Evolutionary conservation across 2,329 filamentous ascomycete genomes (phyloP), one percentile per base, ranked within the genome.

Genomic region (Colletotrichum cordylinicola): DNA sequence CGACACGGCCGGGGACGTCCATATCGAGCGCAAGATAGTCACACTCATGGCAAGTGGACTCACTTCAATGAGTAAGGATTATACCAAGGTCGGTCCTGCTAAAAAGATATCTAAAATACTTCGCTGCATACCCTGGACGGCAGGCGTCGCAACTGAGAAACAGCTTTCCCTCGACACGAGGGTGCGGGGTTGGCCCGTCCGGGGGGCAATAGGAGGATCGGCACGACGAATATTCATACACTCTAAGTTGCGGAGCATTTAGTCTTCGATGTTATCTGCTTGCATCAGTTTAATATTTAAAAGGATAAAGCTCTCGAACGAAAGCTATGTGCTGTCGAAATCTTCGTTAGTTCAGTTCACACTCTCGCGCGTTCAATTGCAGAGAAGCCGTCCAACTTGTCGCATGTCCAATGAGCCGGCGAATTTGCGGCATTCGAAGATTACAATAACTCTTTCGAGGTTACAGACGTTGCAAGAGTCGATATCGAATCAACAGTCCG

Each of bases 71-170:
- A 1, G 9, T 4, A 48, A 21, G 10, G 5, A 43, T n/a, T 0
- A 48, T 0, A 4, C 6, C 18, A 2, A 48, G 9, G 3, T n/a
- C 3, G 0, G 1, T 13, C 2, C 43, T 48, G 10, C 6, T 6
- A 4, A 21, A 48, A 6, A 7, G n/a, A 21, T 10, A 21, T 5
- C 6, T 12, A 4, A 0, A 12, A 21, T 0, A 13, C 6, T 0
- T 12, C 4, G 43, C 43, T 21, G 9, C 10, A 21, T 43, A 12
- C 43, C n/a, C 10, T 48, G 0, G n/a, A 2, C n/a, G 43, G 7
- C 2, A 48, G 2, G 4, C 0, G 43, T 13, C 43, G 43, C n/a
- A 1, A 21, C 43, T 7, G 18, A 13, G 3, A 13, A 1, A 0
- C 43, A 21, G 43, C 8, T 48, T 13, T 48, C 43, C 43, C 18